Percentiles rank a stretch among this genome's conserved stretches.
Conservation (phyloP, 768 basidiomycete species). For the Dacryopinax spathularia region DNA sequence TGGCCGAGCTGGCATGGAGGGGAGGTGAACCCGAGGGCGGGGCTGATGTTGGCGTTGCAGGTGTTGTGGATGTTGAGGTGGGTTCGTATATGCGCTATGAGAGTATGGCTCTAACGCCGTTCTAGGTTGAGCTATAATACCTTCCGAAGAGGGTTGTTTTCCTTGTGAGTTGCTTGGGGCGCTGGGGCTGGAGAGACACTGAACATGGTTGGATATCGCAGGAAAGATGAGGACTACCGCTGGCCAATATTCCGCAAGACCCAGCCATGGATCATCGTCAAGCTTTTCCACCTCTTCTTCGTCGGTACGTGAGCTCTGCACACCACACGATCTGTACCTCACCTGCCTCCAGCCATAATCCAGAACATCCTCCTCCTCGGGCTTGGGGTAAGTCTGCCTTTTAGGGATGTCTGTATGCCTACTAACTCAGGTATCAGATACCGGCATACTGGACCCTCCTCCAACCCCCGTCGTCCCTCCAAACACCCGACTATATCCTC, state of each 20-base stretch:
- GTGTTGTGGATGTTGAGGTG: constrained; percentile 55
- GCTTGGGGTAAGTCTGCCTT: constrained; percentile 30
- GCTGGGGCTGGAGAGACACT: neutral
- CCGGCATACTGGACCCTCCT: constrained; percentile 41
- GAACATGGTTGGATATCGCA: constrained; percentile 20
- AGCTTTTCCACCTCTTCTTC: constrained; percentile 54
- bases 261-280: constrained; percentile 41
- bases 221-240: constrained; percentile 81
- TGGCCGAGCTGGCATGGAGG: constrained; percentile 46
- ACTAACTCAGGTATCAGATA: constrained; percentile 19
- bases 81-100: neutral
- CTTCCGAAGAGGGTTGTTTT: constrained; percentile 67
- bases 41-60: constrained; percentile 59
- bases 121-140: constrained; percentile 63
- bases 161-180: constrained; percentile 34
- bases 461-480: constrained; percentile 40
- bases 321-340: neutral
- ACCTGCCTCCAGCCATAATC: constrained; percentile 34
- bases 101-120: constrained; percentile 14
- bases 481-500: constrained; percentile 48
- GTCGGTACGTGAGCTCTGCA: constrained; percentile 47
- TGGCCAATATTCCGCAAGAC: constrained; percentile 64
- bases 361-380: constrained; percentile 73
- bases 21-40: constrained; percentile 47
- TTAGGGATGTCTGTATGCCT: constrained; percentile 12